A percentile compares a stretch with the other conserved stretches of the same genome.
These are phyloP conservation scores for Aspergillus quadrilineatus DNA, from an alignment of 2,329 filamentous ascomycete genomes.

Conservation along the genomic window DNA sequence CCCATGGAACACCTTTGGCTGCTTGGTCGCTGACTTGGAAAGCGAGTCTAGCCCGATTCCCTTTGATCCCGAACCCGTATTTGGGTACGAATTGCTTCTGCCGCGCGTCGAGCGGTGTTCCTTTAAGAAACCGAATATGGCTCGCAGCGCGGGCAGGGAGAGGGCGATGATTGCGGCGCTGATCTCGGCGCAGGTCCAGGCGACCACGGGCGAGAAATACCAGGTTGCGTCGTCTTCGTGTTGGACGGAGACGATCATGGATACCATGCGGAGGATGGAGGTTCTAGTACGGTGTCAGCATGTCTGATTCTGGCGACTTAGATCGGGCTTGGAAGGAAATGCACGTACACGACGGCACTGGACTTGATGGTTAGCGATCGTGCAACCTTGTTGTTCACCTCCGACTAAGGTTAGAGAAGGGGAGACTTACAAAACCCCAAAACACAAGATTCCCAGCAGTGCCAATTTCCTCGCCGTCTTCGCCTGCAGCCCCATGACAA, in stretches of 20 bases:
- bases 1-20: not conserved
- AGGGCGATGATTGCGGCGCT: constrained; percentile 21
- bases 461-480: constrained; percentile 16
- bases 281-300: constrained; percentile 8
- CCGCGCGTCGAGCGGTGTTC: not conserved
- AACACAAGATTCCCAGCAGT: constrained; percentile 15
- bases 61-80: not conserved
- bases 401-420: not conserved
- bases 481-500: constrained; percentile 18
- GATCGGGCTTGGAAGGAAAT: not conserved
- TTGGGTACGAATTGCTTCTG: not conserved
- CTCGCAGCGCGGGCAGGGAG: constrained; percentile 17
- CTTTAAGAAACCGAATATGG: not conserved
- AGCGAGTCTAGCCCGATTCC: not conserved
- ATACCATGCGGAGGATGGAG: constrained; percentile 21
- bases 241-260: constrained; percentile 20
- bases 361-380: too few species aligned
- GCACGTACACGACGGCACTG: constrained; percentile 13
- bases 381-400: too few species aligned
- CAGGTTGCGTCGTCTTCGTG: constrained; percentile 19
- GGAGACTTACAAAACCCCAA: constrained; percentile 19
- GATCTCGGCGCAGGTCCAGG: constrained; percentile 21
- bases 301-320: too few species aligned
- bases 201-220: constrained; percentile 24
- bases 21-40: not conserved